Base-by-base conservation (phyloP, 1,284 basidiomycete species). In the Ustilago cynodontis region DNA sequence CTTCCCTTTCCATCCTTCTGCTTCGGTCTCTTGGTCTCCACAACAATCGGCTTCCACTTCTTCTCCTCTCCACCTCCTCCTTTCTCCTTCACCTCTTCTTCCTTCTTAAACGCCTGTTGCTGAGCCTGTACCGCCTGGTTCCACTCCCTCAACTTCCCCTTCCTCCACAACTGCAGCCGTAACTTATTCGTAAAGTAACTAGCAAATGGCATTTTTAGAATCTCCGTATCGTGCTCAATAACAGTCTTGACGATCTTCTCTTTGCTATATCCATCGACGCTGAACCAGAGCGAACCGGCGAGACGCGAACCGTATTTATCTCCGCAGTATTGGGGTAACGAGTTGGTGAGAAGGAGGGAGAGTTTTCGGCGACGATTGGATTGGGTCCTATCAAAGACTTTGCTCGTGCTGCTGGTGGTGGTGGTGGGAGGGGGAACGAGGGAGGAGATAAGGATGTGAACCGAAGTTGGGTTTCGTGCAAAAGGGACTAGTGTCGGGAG, bases 261-360 rank as follows among this genome's bases (percentile, higher is more conserved):
- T 35, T 71, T 67, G 6, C 59, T 43, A 16, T 58, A 86, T 2
- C 75, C 77, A 58, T 85, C 84, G 8, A 79, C 66, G 5, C 51
- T 45, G 43, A 65, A 65, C 82, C 83, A 86, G 1, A 80, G 45
- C 1, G 74, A 58, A 33, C 85, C 83, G 2, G 83, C 81, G 1
- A 85, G 76, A 4, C 84, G 79, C n/a, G 74, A 78, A 18, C 84
- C 83, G 65, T 75, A 85, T 45, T 80, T 80, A 60, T 82, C 84
- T 16, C 80, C 78, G 22, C 77, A 75, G 11, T 78, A 65, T 0
- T 49, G 37, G 18, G 61, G 31, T 0, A 86, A 67, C 10, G 57
- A 8, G 6, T 66, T 62, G 1, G 77, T 60, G 8, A 85, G 67
- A 1, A 26, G 7, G 0, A 54, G 20, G 1, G 72, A 47, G 3